Conservation (phyloP, 129 eudicot genomes). For the Sambucus nigra region DNA sequence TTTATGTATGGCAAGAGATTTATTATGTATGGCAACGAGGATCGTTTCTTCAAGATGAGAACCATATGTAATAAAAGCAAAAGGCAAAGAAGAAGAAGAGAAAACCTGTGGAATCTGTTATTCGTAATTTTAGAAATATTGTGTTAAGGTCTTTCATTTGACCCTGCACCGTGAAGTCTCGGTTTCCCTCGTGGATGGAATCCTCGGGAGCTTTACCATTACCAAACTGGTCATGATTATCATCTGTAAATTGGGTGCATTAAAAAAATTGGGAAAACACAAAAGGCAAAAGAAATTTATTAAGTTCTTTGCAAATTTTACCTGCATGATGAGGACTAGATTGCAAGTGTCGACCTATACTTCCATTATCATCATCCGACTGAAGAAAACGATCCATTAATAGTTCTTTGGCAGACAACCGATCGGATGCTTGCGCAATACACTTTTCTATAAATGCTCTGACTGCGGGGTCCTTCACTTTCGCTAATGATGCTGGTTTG, state of each 20-base stretch:
- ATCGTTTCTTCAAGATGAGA: not conserved
- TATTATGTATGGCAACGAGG: no score
- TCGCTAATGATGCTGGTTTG: conserved; percentile 77
- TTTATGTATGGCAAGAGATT: not conserved
- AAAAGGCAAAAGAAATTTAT: not conserved
- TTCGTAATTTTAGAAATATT: conserved; percentile 73
- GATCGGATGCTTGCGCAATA: conserved; percentile 59
- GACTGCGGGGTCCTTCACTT: conserved; percentile 77
- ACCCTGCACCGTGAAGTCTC: conserved; percentile 75
- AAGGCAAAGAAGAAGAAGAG: conserved; percentile 9
- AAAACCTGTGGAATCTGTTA: conserved; percentile 76
- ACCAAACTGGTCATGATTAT: conserved; percentile 19
- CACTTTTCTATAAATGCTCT: conserved; percentile 84
- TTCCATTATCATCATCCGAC: conserved; percentile 42
- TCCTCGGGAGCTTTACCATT: conserved; percentile 25
- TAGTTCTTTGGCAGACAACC: conserved; percentile 80
- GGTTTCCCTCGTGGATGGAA: conserved; percentile 32
- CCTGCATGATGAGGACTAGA: conserved; percentile 31
- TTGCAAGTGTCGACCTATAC: conserved; percentile 30
- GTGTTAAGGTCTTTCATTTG: conserved; percentile 82
- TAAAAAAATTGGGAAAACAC: conserved; percentile 13
- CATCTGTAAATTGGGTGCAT: conserved; percentile 28
- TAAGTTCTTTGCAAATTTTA: conserved; percentile 9
- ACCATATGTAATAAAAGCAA: not conserved
- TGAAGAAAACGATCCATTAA: conserved; percentile 67